Percentiles rank a stretch among this genome's conserved stretches.
Evolutionary conservation across 352 stramenopile species (phyloP).

Genomic region (Phytophthora rubi): DNA sequence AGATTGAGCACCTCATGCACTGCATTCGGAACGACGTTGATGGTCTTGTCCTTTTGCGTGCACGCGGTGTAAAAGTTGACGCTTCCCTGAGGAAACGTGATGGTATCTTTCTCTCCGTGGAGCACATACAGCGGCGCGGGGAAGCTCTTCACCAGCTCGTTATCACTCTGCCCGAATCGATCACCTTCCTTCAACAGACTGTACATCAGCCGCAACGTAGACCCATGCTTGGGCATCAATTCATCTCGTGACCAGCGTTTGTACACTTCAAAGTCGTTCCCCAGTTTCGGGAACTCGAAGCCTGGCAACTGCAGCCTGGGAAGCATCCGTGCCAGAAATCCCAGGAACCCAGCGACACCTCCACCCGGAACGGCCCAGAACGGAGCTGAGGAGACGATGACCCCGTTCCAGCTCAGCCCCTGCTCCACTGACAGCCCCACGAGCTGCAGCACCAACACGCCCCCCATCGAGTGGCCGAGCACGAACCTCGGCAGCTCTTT

Average conservation of each 20-base stretch:
- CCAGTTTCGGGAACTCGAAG: conserved; percentile 39
- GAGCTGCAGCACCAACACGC: conserved; percentile 49
- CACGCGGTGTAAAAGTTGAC: conserved; percentile 44
- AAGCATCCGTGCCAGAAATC: conserved; percentile 34
- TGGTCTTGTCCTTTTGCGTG: conserved; percentile 50
- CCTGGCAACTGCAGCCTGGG: conserved; percentile 42
- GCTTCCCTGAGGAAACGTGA: conserved; percentile 43
- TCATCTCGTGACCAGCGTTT: conserved; percentile 44
- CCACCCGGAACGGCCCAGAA: conserved; percentile 44
- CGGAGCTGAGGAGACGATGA: conserved; percentile 47
- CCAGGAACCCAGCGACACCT: conserved; percentile 18
- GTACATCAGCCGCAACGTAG: conserved; percentile 32
- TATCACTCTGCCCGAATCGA: conserved; percentile 33
- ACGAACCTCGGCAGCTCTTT: conserved; percentile 56
- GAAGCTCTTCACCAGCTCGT: conserved; percentile 29
- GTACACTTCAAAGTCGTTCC: conserved; percentile 37
- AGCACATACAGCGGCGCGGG: conserved; percentile 43
- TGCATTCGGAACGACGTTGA: conserved; percentile 42
- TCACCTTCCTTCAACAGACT: conserved; percentile 36
- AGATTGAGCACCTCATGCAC: conserved; percentile 57
- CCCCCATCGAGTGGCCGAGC: conserved; percentile 65
- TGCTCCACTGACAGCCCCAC: conserved; percentile 24
- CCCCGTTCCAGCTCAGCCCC: conserved; percentile 42
- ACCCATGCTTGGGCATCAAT: conserved; percentile 37
- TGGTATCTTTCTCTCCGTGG: conserved; percentile 45